Base-by-base conservation (phyloP, 805 yeast genomes). In the Saccharomycopsis olivae region DNA sequence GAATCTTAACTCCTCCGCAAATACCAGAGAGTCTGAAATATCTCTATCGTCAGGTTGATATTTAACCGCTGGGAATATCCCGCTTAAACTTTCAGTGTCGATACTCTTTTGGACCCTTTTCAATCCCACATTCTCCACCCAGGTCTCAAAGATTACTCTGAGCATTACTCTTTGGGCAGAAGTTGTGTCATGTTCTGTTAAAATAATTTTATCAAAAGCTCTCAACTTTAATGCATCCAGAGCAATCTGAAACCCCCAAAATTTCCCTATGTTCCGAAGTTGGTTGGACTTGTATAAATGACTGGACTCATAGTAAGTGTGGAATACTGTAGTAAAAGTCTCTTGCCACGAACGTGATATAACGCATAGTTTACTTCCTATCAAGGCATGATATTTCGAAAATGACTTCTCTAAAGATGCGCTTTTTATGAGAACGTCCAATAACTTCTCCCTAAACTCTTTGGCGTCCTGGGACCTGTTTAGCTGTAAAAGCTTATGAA, bases 371-470 rank as follows among this genome's bases (percentile, higher is more conserved):
- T 75, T 73, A 47, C 79, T 85, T 4, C 81, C 82, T 18, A 86
- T 71, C 1, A 77, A 68, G 3, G 95, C 95, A 55, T 76, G 87
- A 53, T 75, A 81, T 55, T 86, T 87, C 34, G 94, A 79, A 55
- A 86, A 89, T 0, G 89, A 77, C 48, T 81, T 75, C 49, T 85
- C 95, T 51, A 88, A 94, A 0, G 86, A 71, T 56, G 95, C 81
- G 44, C 57, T 43, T 40, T 52, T 47, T 5, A 49, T 47, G 23
- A 55, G 46, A 11, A 45, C 40, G 14, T 44, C 47, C 5, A 45
- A 27, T n/a, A 45, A 31, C 15, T 39, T 41, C 25, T 41, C 46
- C 27, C 38, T 42, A 21, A 45, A 45, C 23, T 36, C 25, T 6
- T 32, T 17, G 28, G 23, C 34, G 6, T 35, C 23, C 8, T 17